Evolutionary conservation across 192 early-diverging fungal genomes (phyloP).

Genomic region (Lobulomyces angularis): DNA sequence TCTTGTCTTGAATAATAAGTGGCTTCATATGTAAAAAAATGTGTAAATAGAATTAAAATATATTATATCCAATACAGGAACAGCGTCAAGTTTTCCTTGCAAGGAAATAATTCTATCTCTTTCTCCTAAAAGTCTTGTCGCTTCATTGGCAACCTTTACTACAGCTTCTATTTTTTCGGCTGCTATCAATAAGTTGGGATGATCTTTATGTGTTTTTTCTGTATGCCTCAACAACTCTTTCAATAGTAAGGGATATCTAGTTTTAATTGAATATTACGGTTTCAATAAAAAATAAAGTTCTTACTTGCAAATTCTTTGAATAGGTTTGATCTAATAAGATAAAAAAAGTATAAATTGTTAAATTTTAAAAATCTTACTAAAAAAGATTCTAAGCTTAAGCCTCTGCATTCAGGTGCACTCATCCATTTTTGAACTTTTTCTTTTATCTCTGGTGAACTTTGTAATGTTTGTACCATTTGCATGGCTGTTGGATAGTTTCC

Average conservation of each 20-base stretch:
- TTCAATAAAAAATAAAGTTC: too few species aligned
- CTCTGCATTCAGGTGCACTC: slow-evolving; percentile 28
- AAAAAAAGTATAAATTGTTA: slow-evolving; percentile 1
- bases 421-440: slow-evolving; percentile 25
- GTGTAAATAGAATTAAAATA: background rate
- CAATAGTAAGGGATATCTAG: background rate
- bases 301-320: slow-evolving; percentile 48
- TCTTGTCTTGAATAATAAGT: slow-evolving; percentile 28
- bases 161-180: slow-evolving; percentile 40
- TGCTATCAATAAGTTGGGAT: slow-evolving; percentile 23
- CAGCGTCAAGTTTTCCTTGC: slow-evolving; percentile 28
- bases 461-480: slow-evolving; percentile 27
- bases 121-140: slow-evolving; percentile 32
- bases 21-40: slow-evolving; percentile 12
- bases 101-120: slow-evolving; percentile 25
- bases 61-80: slow-evolving; percentile 3
- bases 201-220: slow-evolving; percentile 31
- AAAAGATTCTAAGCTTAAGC: slow-evolving; percentile 44
- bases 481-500: slow-evolving; percentile 40
- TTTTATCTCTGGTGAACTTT: slow-evolving; percentile 22
- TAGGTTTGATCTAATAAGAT: slow-evolving; percentile 38
- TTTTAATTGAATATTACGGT: slow-evolving; percentile 2
- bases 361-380: slow-evolving; percentile 13
- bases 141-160: slow-evolving; percentile 39
- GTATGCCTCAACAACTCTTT: slow-evolving; percentile 36